A percentile compares a stretch with the other conserved stretches of the same genome.
Conservation (phyloP, 176 grass and related monocot species). For the Phragmites australis region DNA sequence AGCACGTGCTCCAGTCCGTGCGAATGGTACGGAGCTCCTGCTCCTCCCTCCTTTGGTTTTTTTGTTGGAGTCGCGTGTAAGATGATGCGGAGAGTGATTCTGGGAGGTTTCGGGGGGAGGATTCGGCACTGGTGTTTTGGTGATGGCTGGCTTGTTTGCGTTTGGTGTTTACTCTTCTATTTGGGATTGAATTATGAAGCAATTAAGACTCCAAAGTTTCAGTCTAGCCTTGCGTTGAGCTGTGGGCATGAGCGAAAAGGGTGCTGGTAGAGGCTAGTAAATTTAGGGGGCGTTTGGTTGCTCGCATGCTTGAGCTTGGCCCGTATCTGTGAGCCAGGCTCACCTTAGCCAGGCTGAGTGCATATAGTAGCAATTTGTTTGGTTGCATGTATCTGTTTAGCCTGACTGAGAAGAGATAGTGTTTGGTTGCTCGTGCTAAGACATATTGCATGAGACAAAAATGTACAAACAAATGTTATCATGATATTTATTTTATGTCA, state of each 20-base stretch:
- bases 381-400: too few relatives aligned
- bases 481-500: too few relatives aligned
- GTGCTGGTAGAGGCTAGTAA: background rate
- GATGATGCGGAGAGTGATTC: background rate
- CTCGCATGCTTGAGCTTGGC: too few relatives aligned
- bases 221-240: too few relatives aligned
- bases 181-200: background rate
- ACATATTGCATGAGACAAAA: too few relatives aligned
- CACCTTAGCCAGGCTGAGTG: too few relatives aligned
- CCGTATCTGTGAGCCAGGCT: too few relatives aligned
- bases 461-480: too few relatives aligned
- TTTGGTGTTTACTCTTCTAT: background rate
- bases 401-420: too few relatives aligned
- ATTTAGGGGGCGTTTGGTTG: too few relatives aligned
- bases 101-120: background rate
- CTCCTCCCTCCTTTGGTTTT: background rate
- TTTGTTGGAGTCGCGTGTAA: background rate
- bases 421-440: too few relatives aligned
- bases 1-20: constrained; percentile 34
- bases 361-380: too few relatives aligned
- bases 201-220: background rate
- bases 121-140: background rate
- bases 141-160: background rate
- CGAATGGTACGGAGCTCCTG: constrained; percentile 34
- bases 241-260: background rate